phyloP scores from a whole-genome alignment of 176 grass and related monocot genomes.

The Chloris gayana region DNA sequence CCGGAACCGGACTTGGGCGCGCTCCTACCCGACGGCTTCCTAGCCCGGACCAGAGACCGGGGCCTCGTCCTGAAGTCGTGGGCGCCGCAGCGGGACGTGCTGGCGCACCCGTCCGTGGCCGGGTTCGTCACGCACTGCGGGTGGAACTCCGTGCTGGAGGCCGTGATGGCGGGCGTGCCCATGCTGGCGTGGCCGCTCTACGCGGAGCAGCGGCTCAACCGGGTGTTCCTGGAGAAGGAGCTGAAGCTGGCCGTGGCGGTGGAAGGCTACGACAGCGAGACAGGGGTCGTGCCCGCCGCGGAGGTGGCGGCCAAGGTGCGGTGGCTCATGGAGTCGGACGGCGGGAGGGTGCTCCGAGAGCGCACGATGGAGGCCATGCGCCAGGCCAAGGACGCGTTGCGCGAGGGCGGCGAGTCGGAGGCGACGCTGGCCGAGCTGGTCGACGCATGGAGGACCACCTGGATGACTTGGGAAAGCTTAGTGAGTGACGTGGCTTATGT shows the following conservation, averaged over 20 bases:
- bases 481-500: no score
- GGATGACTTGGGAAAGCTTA: no score
- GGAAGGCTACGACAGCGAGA: slow-evolving; percentile 39
- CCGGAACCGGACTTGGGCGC: background rate
- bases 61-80: no score
- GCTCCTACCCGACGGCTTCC: no score
- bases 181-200: slow-evolving; percentile 63
- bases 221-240: slow-evolving; percentile 42
- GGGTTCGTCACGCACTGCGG: no score
- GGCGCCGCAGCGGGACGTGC: no score
- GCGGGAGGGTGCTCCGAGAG: slow-evolving; percentile 31
- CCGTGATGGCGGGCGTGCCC: slow-evolving; percentile 45
- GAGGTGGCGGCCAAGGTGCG: slow-evolving; percentile 47
- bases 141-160: slow-evolving; percentile 73
- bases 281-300: slow-evolving; percentile 30
- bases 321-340: slow-evolving; percentile 46
- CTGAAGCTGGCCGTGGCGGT: slow-evolving; percentile 48
- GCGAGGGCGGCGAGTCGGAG: slow-evolving; percentile 54
- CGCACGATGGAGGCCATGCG: slow-evolving; percentile 38
- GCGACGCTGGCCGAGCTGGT: slow-evolving; percentile 35
- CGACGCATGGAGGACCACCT: slow-evolving; percentile 21
- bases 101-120: no score
- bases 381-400: slow-evolving; percentile 38
- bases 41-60: no score
- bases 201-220: slow-evolving; percentile 63